Evolutionary conservation across 2,329 filamentous ascomycete genomes (phyloP), one percentile per base, ranked within the genome.

Genomic region (Arthroderma sp.): DNA sequence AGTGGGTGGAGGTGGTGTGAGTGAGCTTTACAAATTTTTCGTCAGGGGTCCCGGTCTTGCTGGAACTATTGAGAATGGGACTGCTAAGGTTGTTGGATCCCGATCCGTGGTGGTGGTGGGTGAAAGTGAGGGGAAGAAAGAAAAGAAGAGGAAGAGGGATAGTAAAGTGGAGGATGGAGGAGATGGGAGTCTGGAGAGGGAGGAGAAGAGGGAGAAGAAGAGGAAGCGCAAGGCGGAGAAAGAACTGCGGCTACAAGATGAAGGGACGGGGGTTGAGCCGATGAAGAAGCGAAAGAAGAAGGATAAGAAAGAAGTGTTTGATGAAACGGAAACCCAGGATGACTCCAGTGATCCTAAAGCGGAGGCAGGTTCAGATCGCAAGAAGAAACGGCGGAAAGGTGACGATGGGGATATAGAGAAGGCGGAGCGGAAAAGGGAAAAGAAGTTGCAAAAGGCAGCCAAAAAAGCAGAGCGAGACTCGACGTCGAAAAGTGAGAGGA

Each of bases 11-110:
- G 67, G 45, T 60, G 71, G 44, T 57, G 65, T 50, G 59, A 74
- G 61, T 59, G 71, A 63, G 67, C 68, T 96, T 5, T 94, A 94
- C 60, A 76, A 80, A 6, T 81, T 79, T 42, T 96, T 98, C 59
- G 85, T 96, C 27, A 78, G 76, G 50, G 91, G 91, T 6, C 83
- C 87, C 44, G 69, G 78, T 22, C 70, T 96, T 46, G 70, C 77
- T 36, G 87, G 88, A 2, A 93, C 86, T 2, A 48, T 65, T 38
- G 56, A 59, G n/a, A 48, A 45, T 39, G 48, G 15, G 15, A 22
- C 15, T 22, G 15, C 15, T 22, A 48, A 42, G 27, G 49, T 50
- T 5, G 36, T 42, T 5, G 48, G 52, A 31, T 43, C 30, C 32
- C 38, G 43, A 9, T 41, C 45, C 7, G 54, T 7, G 51, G 50